Percentiles rank a stretch among this genome's conserved stretches.
phyloP scores from a whole-genome alignment of 2,329 filamentous ascomycete genomes.

The Didymellaceae sp. region DNA sequence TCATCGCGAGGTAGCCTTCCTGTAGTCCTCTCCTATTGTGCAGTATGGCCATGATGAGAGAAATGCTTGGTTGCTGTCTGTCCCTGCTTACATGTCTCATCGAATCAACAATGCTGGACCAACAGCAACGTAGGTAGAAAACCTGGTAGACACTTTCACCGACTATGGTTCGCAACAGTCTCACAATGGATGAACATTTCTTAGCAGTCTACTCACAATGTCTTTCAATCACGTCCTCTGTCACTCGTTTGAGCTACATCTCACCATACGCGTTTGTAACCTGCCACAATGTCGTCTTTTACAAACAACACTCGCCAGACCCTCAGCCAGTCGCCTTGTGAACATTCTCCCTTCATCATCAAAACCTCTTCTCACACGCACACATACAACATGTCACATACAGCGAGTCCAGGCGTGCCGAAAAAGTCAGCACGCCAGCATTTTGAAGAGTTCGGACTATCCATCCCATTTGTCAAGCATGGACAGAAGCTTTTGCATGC shows the following conservation, averaged over 20 bases:
- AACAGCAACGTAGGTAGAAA: background rate
- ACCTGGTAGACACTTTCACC: background rate
- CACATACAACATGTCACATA: background rate
- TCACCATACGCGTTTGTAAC: background rate
- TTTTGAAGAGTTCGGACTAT: conserved; percentile 22
- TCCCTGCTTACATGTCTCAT: background rate
- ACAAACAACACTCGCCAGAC: background rate
- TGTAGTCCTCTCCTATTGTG: no score
- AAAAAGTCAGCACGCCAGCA: background rate
- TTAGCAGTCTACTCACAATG: background rate
- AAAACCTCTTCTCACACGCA: background rate
- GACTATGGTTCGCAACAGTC: background rate
- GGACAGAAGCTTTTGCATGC: conserved; percentile 20
- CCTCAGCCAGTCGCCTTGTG: background rate
- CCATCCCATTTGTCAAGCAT: conserved; percentile 14
- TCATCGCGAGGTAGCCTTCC: no score
- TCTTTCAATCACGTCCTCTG: background rate
- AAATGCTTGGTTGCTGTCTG: no score
- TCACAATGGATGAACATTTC: background rate
- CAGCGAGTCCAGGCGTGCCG: background rate
- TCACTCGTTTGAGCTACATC: background rate
- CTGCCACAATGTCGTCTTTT: background rate
- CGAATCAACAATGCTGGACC: background rate
- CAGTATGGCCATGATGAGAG: no score
- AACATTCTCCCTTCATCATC: background rate